A percentile compares a stretch with the other conserved stretches of the same genome.
phyloP scores from a whole-genome alignment of 2,329 filamentous ascomycete species.

The Periglandula ipomoeae region DNA sequence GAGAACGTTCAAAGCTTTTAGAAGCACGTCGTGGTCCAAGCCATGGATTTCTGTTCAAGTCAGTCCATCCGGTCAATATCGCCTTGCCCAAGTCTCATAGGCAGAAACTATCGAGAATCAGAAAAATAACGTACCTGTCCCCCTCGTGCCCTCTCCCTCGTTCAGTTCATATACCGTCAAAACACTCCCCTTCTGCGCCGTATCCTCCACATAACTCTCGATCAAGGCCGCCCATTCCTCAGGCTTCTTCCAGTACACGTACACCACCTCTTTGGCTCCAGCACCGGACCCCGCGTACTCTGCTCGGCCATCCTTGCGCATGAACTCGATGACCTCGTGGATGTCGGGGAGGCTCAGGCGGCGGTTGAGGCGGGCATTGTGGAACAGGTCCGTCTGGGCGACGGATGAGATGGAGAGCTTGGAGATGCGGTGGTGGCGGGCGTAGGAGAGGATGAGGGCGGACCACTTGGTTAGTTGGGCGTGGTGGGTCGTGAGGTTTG shows the following conservation, averaged over 20 bases:
- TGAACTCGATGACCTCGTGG: slow-evolving; percentile 48
- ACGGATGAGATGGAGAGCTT: slow-evolving; percentile 56
- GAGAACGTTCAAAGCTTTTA: slow-evolving; percentile 68
- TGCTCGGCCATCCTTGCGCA: slow-evolving; percentile 49
- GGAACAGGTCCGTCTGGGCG: slow-evolving; percentile 46
- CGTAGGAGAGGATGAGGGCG: slow-evolving; percentile 76
- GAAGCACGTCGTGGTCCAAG: slow-evolving; percentile 76
- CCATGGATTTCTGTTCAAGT: slow-evolving; percentile 62
- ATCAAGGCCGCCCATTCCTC: slow-evolving; percentile 84
- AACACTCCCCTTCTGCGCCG: slow-evolving; percentile 80
- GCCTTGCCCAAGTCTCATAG: neutral
- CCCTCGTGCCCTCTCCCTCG: slow-evolving; percentile 71
- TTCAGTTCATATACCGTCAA: slow-evolving; percentile 87
- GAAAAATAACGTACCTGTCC: slow-evolving; percentile 42
- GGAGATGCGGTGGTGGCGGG: slow-evolving; percentile 67
- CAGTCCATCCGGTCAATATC: neutral
- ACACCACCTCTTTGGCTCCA: slow-evolving; percentile 41
- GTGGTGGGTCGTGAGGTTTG: slow-evolving; percentile 62
- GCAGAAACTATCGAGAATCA: too few species aligned
- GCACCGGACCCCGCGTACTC: slow-evolving; percentile 48
- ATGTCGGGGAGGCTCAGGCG: slow-evolving; percentile 42
- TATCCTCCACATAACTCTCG: slow-evolving; percentile 75
- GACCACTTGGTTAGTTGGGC: slow-evolving; percentile 80
- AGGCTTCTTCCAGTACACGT: slow-evolving; percentile 76
- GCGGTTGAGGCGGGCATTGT: slow-evolving; percentile 45